Percentiles rank a stretch among this genome's conserved stretches.
Conservation (phyloP, 176 grass and related monocot genomes). For the Raddia distichophylla region DNA sequence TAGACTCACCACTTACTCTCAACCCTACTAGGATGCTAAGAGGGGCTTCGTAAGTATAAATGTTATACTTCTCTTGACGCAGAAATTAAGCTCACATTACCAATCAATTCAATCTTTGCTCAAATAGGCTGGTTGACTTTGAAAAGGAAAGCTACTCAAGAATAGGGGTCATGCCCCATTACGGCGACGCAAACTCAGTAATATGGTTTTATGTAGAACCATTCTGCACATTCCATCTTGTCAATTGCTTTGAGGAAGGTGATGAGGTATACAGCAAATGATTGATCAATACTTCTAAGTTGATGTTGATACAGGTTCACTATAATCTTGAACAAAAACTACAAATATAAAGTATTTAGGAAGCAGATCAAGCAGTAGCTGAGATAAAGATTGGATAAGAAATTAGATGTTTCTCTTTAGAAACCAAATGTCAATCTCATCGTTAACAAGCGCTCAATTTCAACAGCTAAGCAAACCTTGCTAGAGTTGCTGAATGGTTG, state of each 20-base stretch:
- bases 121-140: conserved; percentile 11
- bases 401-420: background rate
- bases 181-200: conserved; percentile 33
- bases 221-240: conserved; percentile 35
- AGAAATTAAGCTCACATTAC: background rate
- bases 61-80: background rate
- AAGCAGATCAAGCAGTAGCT: background rate
- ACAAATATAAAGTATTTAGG: no score
- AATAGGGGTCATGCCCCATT: conserved; percentile 41
- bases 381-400: background rate
- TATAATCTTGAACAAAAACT: background rate
- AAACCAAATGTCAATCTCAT: background rate
- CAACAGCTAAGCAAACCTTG: background rate
- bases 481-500: background rate
- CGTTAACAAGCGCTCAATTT: background rate
- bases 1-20: conserved; percentile 37
- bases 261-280: conserved; percentile 24
- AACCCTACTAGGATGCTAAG: conserved; percentile 20
- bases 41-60: conserved; percentile 18
- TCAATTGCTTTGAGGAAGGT: conserved; percentile 38
- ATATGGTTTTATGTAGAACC: conserved; percentile 39
- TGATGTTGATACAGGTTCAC: background rate
- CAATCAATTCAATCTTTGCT: background rate
- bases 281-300: background rate
- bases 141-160: conserved; percentile 40